These are phyloP conservation scores for Pseudopithomyces maydicus DNA, from an alignment of 2,329 filamentous ascomycete species.

Conservation along the genomic window DNA sequence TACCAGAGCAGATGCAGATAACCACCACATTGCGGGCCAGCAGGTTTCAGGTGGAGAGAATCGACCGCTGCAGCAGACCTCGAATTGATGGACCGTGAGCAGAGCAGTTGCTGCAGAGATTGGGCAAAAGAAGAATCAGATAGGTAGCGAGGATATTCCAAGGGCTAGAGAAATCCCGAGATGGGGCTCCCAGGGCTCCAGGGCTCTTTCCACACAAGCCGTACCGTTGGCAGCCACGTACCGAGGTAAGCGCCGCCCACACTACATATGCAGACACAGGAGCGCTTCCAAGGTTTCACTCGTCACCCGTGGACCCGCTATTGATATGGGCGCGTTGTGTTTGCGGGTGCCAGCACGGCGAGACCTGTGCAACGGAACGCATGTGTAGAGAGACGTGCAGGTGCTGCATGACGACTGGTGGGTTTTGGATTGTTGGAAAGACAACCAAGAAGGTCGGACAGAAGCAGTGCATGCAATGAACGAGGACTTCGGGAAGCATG, in stretches of 20 bases:
- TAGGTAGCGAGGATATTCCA: not conserved
- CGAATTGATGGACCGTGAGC: too few species aligned
- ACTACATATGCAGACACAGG: not conserved
- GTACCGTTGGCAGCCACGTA: not conserved
- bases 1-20: not conserved
- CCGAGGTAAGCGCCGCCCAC: not conserved
- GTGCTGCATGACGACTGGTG: too few species aligned
- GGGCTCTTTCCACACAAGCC: conserved; percentile 4
- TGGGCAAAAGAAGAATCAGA: too few species aligned
- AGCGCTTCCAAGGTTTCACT: too few species aligned
- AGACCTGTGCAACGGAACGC: too few species aligned
- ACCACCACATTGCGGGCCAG: not conserved
- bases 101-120: too few species aligned
- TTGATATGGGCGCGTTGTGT: too few species aligned
- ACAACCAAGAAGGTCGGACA: conserved; percentile 1
- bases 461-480: not conserved
- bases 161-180: too few species aligned
- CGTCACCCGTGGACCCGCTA: too few species aligned
- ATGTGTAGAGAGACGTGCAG: too few species aligned
- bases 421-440: not conserved
- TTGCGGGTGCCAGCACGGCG: too few species aligned
- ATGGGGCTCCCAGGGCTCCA: not conserved
- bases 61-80: too few species aligned
- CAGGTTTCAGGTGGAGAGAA: not conserved
- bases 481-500: not conserved